Percentiles rank a stretch among this genome's conserved stretches.
Evolutionary conservation across 345 rosid genomes (phyloP).

Genomic region (Hibiscus syriacus): DNA sequence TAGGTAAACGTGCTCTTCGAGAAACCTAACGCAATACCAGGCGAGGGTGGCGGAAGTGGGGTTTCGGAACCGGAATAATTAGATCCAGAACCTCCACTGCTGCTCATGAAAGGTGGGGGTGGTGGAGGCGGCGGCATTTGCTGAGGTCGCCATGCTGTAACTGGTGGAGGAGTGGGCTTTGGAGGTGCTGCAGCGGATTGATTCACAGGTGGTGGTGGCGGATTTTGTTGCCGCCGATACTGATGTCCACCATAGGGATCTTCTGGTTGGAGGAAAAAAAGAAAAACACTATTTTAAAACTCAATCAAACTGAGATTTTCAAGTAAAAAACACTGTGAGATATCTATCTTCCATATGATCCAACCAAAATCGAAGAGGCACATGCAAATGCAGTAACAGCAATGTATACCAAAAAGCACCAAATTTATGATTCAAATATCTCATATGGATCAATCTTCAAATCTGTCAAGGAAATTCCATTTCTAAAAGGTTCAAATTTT

Average conservation of each 20-base stretch:
- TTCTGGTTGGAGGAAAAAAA: conserved; percentile 23
- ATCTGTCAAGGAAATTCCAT: neutral
- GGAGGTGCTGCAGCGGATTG: conserved; percentile 22
- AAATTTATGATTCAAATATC: neutral
- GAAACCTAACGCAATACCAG: conserved; percentile 41
- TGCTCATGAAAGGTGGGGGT: conserved; percentile 7
- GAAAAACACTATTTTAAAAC: neutral
- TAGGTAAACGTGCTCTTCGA: conserved; percentile 41
- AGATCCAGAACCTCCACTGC: conserved; percentile 18
- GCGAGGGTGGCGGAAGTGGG: conserved; percentile 40
- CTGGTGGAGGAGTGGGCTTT: conserved; percentile 27
- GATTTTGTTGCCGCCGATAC: conserved; percentile 57
- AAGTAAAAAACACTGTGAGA: neutral
- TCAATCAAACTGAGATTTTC: too few relatives aligned
- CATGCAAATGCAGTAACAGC: conserved; percentile 10
- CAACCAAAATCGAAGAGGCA: neutral
- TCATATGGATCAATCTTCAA: neutral
- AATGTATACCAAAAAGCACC: neutral
- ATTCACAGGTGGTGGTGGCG: conserved; percentile 38
- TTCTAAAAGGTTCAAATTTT: neutral
- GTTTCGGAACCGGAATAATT: conserved; percentile 6
- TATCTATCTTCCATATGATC: neutral
- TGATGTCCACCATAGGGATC: conserved; percentile 47
- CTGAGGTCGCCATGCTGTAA: neutral
- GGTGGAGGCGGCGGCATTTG: neutral